These are phyloP conservation scores for Cyclocybe aegerita DNA, from an alignment of 768 basidiomycete species.

Conservation along the genomic window DNA sequence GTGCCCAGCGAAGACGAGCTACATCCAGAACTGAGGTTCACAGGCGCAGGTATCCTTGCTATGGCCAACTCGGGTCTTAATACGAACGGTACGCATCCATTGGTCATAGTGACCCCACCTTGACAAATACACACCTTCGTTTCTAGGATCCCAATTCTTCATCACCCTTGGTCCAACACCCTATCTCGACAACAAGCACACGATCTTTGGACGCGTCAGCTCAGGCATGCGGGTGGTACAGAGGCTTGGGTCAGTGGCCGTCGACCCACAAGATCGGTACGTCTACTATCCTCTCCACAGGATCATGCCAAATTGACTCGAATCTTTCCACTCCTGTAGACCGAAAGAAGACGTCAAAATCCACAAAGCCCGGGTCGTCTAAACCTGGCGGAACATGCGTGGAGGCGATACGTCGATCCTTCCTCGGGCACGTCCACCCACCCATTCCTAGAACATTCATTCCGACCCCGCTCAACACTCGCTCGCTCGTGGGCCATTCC, in stretches of 20 bases:
- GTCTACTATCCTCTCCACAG: slow-evolving; percentile 23
- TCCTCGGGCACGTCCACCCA: not conserved
- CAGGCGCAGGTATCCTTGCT: slow-evolving; percentile 93
- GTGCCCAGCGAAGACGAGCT: slow-evolving; percentile 80
- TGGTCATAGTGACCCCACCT: slow-evolving; percentile 18
- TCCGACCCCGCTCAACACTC: not conserved
- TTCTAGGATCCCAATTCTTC: slow-evolving; percentile 91
- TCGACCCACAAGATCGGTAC: slow-evolving; percentile 85
- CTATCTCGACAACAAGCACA: slow-evolving; percentile 82
- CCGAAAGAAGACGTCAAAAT: slow-evolving; percentile 87
- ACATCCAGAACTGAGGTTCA: slow-evolving; percentile 87
- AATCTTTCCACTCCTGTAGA: slow-evolving; percentile 26
- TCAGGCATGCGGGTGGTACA: slow-evolving; percentile 92
- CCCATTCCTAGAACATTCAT: not conserved
- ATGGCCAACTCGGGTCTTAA: slow-evolving; percentile 99
- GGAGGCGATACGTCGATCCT: too few species aligned
- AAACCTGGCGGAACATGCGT: slow-evolving; percentile 11
- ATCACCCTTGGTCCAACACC: slow-evolving; percentile 83
- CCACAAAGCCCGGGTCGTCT: slow-evolving; percentile 60
- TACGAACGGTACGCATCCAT: slow-evolving; percentile 66
- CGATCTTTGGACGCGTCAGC: slow-evolving; percentile 88
- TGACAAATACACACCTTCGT: slow-evolving; percentile 16
- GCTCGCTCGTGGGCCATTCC: not conserved
- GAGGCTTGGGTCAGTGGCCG: slow-evolving; percentile 85
- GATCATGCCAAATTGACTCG: slow-evolving; percentile 1